Conservation (phyloP, 768 basidiomycete genomes). For the Strobilomyces dryophilus region DNA sequence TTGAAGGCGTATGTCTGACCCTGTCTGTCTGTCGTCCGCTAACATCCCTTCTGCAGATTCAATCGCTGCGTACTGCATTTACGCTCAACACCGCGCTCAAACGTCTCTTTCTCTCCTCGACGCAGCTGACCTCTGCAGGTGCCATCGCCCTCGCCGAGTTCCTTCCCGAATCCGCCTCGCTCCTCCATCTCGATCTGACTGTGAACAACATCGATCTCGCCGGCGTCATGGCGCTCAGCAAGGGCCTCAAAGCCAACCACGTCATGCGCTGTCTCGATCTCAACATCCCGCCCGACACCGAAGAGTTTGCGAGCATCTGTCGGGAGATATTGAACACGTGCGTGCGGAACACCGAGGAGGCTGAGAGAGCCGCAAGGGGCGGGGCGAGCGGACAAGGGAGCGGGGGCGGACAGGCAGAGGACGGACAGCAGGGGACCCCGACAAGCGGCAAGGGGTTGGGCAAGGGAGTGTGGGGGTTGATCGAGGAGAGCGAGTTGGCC, state of each 20-base stretch:
- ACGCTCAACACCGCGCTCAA: slow-evolving; percentile 90
- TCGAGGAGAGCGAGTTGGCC: slow-evolving; percentile 81
- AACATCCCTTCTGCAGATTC: slow-evolving; percentile 45
- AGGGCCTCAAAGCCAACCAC: slow-evolving; percentile 79
- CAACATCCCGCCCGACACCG: slow-evolving; percentile 83
- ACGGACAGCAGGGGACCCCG: slow-evolving; percentile 20
- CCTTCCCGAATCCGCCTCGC: slow-evolving; percentile 81
- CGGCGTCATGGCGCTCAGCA: slow-evolving; percentile 88
- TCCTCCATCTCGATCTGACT: slow-evolving; percentile 91
- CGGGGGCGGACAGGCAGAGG: slow-evolving; percentile 6
- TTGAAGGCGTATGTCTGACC: slow-evolving; percentile 75
- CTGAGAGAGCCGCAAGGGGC: slow-evolving; percentile 38
- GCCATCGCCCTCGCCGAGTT: slow-evolving; percentile 97
- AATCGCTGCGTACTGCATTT: slow-evolving; percentile 88
- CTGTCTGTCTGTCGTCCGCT: background rate
- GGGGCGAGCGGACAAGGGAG: background rate
- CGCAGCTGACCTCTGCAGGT: slow-evolving; percentile 72
- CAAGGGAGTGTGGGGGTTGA: slow-evolving; percentile 80
- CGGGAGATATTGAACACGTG: slow-evolving; percentile 89
- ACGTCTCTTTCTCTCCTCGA: slow-evolving; percentile 86
- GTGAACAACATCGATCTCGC: slow-evolving; percentile 80
- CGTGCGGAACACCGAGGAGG: slow-evolving; percentile 90
- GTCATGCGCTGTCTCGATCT: slow-evolving; percentile 91
- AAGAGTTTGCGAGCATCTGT: slow-evolving; percentile 79
- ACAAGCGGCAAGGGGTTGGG: slow-evolving; percentile 49